phyloP scores from a whole-genome alignment of 768 basidiomycete genomes.

The Tulasnella sp. region DNA sequence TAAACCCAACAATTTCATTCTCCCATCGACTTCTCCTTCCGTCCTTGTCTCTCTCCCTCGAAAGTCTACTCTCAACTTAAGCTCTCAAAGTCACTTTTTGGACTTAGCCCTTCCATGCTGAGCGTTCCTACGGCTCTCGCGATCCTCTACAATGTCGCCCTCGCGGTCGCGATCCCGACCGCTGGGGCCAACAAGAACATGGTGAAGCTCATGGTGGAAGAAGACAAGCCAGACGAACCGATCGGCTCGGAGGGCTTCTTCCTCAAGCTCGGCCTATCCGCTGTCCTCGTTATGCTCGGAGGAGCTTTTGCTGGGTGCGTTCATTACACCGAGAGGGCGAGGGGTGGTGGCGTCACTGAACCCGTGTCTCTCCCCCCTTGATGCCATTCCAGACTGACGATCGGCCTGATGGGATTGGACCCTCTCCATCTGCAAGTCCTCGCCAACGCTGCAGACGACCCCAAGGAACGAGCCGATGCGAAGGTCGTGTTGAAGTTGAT shows the following conservation, averaged over 20 bases:
- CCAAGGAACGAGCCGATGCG: conserved; percentile 54
- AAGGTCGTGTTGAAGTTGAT: conserved; percentile 45
- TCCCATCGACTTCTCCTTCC: background rate
- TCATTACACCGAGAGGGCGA: background rate
- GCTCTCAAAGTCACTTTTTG: background rate
- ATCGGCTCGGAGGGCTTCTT: conserved; percentile 56
- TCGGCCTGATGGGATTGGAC: conserved; percentile 90
- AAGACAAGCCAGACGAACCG: conserved; percentile 10
- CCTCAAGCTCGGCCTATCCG: conserved; percentile 57
- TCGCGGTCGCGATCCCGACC: background rate
- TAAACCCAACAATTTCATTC: background rate
- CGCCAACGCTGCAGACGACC: conserved; percentile 66
- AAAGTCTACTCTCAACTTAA: background rate
- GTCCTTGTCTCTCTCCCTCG: background rate
- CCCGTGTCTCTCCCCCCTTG: background rate
- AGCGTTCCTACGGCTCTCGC: background rate
- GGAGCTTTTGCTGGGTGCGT: conserved; percentile 88
- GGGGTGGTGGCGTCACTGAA: background rate
- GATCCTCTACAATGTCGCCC: background rate
- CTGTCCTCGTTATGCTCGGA: conserved; percentile 62
- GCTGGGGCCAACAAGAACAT: background rate
- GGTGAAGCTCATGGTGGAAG: background rate
- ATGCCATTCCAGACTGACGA: conserved; percentile 48
- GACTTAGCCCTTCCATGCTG: background rate
- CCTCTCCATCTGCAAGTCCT: conserved; percentile 83